Evolutionary conservation across 1,284 basidiomycete species (phyloP).

Genomic region (Leccinum pallidistipes): DNA sequence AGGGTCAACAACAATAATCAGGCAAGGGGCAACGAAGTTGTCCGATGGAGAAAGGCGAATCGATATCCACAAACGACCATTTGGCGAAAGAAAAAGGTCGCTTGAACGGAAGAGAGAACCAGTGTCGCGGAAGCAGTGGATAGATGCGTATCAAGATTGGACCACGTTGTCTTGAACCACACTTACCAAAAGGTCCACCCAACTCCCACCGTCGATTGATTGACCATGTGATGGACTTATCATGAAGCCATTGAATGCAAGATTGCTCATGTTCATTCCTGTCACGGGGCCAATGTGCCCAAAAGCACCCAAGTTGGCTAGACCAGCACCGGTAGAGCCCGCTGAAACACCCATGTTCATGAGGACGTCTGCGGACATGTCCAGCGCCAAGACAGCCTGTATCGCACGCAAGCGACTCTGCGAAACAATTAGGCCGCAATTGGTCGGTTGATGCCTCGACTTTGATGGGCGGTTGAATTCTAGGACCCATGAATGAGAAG

Average conservation of each 20-base stretch:
- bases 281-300: slow-evolving; percentile 25
- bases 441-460: slow-evolving; percentile 38
- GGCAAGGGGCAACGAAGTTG: background rate
- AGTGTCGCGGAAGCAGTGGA: background rate
- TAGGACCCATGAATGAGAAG: slow-evolving; percentile 58
- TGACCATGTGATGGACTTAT: slow-evolving; percentile 26
- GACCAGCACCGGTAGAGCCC: slow-evolving; percentile 11
- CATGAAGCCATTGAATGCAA: slow-evolving; percentile 44
- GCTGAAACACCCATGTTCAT: slow-evolving; percentile 25
- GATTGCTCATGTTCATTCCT: slow-evolving; percentile 43
- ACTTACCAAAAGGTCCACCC: slow-evolving; percentile 69
- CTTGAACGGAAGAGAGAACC: background rate
- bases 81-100: background rate
- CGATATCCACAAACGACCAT: background rate
- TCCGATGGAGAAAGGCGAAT: background rate
- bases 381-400: slow-evolving; percentile 23
- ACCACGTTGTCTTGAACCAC: background rate
- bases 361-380: slow-evolving; percentile 27
- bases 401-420: slow-evolving; percentile 66
- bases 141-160: background rate
- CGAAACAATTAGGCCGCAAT: slow-evolving; percentile 62
- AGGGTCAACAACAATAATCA: background rate
- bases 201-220: slow-evolving; percentile 41
- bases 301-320: slow-evolving; percentile 29
- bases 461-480: slow-evolving; percentile 57